These are phyloP conservation scores for Podaxis sp. DNA, from an alignment of 768 basidiomycete species.

Conservation along the genomic window DNA sequence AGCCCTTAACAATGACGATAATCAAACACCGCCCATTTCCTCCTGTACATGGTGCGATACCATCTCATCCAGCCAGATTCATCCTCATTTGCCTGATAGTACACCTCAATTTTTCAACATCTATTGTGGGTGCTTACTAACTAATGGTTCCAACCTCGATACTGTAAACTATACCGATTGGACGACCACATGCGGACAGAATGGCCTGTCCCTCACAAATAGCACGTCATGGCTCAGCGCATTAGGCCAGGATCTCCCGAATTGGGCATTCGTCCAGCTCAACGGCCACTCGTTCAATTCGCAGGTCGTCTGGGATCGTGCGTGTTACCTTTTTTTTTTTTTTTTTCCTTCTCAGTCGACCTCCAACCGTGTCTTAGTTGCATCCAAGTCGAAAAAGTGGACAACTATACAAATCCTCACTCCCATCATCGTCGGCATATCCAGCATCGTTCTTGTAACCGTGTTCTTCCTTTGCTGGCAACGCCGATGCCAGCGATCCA, in stretches of 20 bases:
- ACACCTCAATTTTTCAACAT: conserved; percentile 3
- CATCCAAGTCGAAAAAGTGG: conserved; percentile 14
- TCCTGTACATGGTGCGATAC: not conserved
- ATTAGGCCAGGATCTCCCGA: not conserved
- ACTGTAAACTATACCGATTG: not conserved
- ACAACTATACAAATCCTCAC: conserved; percentile 17
- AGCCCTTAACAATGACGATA: not conserved
- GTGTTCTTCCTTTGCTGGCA: conserved; percentile 11
- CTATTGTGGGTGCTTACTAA: conserved; percentile 1
- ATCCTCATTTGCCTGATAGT: not conserved
- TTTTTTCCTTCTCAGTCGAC: not conserved
- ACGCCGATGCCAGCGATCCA: not conserved
- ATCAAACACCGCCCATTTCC: not conserved
- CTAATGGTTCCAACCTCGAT: not conserved
- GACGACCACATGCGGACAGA: not conserved
- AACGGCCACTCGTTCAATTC: not conserved
- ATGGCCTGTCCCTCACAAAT: not conserved
- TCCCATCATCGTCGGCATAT: conserved; percentile 15
- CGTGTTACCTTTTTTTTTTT: not conserved
- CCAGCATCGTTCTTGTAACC: conserved; percentile 12
- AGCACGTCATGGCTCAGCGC: not conserved
- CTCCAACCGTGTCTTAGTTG: not conserved
- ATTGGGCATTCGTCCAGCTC: not conserved
- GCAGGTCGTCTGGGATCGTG: not conserved
- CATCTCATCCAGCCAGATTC: not conserved